phyloP scores from a whole-genome alignment of 257 asterid species.

The Nicotiana obtusifolia region DNA sequence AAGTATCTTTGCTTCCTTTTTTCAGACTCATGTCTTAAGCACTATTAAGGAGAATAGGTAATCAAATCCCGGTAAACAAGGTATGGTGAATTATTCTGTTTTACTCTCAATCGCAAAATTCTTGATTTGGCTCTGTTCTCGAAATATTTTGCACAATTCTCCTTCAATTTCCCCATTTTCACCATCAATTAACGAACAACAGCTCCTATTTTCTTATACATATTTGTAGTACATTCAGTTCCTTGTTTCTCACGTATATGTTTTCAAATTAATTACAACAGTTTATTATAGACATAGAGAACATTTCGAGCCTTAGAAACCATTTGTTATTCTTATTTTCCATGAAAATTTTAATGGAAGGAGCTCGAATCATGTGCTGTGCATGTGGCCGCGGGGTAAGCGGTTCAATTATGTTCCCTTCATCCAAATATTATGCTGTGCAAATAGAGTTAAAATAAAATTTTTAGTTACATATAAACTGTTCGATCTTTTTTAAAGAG shows the following conservation, averaged over 20 bases:
- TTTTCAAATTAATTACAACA: background rate
- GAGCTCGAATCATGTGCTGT: background rate
- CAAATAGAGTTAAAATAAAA: too few species aligned
- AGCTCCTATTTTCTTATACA: background rate
- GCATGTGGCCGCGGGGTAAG: background rate
- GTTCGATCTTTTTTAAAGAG: too few species aligned
- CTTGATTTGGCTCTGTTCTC: background rate
- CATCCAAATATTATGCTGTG: too few species aligned
- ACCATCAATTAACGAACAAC: too few species aligned
- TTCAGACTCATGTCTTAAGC: background rate
- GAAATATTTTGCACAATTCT: background rate
- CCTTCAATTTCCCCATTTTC: background rate
- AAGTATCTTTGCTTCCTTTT: background rate
- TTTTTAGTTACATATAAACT: too few species aligned
- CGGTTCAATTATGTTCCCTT: too few species aligned
- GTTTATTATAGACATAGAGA: background rate
- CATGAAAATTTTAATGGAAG: background rate
- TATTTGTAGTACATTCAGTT: background rate
- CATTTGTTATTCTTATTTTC: background rate
- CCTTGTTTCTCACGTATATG: background rate
- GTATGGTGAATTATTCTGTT: background rate
- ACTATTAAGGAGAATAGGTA: background rate
- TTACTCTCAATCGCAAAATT: background rate
- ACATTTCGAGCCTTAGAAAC: background rate
- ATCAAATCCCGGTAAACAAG: too few species aligned